A percentile compares a stretch with the other conserved stretches of the same genome.
These are phyloP conservation scores for Ophiostoma angusticollis DNA, from an alignment of 2,329 filamentous ascomycete genomes.

Conservation along the genomic window DNA sequence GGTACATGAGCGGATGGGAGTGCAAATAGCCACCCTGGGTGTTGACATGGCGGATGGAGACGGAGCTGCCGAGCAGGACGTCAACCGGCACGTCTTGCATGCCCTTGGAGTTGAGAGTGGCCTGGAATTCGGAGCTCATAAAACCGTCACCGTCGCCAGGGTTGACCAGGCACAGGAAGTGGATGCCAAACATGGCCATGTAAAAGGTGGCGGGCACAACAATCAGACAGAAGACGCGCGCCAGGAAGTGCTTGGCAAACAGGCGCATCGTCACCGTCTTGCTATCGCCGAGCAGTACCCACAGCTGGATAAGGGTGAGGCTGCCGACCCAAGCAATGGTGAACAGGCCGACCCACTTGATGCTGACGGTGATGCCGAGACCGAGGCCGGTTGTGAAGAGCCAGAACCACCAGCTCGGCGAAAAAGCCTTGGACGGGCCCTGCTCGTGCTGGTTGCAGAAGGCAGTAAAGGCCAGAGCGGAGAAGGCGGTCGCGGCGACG, in stretches of 20 bases:
- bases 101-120: constrained; percentile 87
- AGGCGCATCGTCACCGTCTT: constrained; percentile 73
- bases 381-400: constrained; percentile 73
- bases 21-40: constrained; percentile 97
- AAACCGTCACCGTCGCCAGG: constrained; percentile 96
- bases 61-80: constrained; percentile 74
- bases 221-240: constrained; percentile 81
- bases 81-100: constrained; percentile 95
- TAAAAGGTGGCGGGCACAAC: constrained; percentile 83
- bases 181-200: constrained; percentile 92
- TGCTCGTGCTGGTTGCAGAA: constrained; percentile 97
- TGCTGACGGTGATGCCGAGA: constrained; percentile 80
- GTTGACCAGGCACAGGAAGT: constrained; percentile 86
- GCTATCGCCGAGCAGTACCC: constrained; percentile 83
- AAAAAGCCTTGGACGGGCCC: constrained; percentile 77
- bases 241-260: constrained; percentile 90
- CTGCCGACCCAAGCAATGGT: constrained; percentile 96
- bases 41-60: constrained; percentile 84
- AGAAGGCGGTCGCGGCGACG: constrained; percentile 85
- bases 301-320: constrained; percentile 83
- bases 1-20: constrained; percentile 96
- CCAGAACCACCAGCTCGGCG: constrained; percentile 96
- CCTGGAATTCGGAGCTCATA: constrained; percentile 99
- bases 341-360: constrained; percentile 98
- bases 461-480: constrained; percentile 75